These are phyloP conservation scores for Geosmithia morbida DNA, from an alignment of 2,329 filamentous ascomycete species.

Conservation along the genomic window DNA sequence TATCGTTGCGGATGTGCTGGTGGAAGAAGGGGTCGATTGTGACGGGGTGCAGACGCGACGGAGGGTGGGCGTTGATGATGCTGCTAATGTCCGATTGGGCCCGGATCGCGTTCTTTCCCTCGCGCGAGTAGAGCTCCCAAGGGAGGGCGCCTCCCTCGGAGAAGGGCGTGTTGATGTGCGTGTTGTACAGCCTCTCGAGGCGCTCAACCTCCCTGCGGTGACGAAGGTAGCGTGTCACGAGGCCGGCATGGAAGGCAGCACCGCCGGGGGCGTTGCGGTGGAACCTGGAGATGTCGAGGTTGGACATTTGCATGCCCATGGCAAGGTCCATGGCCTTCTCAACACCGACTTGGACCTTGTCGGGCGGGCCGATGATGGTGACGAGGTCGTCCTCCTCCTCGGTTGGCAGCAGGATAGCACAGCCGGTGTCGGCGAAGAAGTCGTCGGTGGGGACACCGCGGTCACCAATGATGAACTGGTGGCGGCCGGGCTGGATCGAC, in stretches of 20 bases:
- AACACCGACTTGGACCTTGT: slow-evolving; percentile 58
- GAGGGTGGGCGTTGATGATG: slow-evolving; percentile 61
- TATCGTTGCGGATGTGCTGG: slow-evolving; percentile 50
- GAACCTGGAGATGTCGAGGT: slow-evolving; percentile 68
- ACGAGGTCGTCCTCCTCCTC: slow-evolving; percentile 71
- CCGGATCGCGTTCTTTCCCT: slow-evolving; percentile 69
- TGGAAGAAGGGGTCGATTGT: slow-evolving; percentile 69
- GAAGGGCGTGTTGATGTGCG: slow-evolving; percentile 74
- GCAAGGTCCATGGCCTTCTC: slow-evolving; percentile 82
- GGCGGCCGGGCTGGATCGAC: slow-evolving; percentile 70
- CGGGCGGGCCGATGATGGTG: slow-evolving; percentile 68
- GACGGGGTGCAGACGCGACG: slow-evolving; percentile 52
- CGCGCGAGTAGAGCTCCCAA: slow-evolving; percentile 80
- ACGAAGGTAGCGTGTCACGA: slow-evolving; percentile 76
- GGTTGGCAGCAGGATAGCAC: slow-evolving; percentile 67
- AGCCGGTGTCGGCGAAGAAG: slow-evolving; percentile 84
- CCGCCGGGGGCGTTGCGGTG: slow-evolving; percentile 61
- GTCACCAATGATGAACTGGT: slow-evolving; percentile 90
- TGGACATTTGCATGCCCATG: slow-evolving; percentile 71
- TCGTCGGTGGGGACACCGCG: slow-evolving; percentile 67
- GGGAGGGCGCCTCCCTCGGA: slow-evolving; percentile 54
- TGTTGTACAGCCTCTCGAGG: slow-evolving; percentile 65
- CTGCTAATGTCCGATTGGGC: slow-evolving; percentile 62
- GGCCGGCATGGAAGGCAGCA: slow-evolving; percentile 64
- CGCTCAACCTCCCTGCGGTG: slow-evolving; percentile 70